Conservation (phyloP, 805 yeast species). For the Yamadazyma akitaensis region DNA sequence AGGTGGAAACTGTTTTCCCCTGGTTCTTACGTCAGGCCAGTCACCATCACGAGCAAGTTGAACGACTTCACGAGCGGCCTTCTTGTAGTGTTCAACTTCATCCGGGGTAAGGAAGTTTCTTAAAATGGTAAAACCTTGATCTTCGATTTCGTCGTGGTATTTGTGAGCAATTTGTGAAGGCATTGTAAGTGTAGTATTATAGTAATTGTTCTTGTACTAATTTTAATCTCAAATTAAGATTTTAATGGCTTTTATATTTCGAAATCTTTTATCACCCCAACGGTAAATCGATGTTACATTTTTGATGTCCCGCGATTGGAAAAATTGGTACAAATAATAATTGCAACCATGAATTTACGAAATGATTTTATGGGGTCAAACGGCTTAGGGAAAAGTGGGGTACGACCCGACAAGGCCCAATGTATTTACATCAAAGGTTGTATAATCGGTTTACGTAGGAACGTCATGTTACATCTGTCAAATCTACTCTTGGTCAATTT, state of each 20-base stretch:
- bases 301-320: not conserved
- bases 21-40: constrained; percentile 48
- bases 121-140: constrained; percentile 37
- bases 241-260: too few species aligned
- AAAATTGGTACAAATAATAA: too few species aligned
- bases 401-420: too few species aligned
- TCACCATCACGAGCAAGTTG: constrained; percentile 44
- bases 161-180: constrained; percentile 19
- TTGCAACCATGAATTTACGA: not conserved
- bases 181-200: constrained; percentile 11
- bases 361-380: too few species aligned
- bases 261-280: not conserved
- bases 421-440: too few species aligned
- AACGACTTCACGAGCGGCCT: constrained; percentile 37
- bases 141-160: constrained; percentile 35
- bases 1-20: constrained; percentile 56
- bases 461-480: too few species aligned
- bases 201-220: too few species aligned
- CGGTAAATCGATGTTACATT: not conserved
- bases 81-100: constrained; percentile 34
- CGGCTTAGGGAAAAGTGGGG: too few species aligned
- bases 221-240: too few species aligned
- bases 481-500: too few species aligned
- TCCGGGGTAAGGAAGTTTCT: constrained; percentile 38
- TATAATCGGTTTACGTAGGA: too few species aligned